Base-by-base conservation (phyloP, 2,329 filamentous ascomycete species). In the Juglanconis oblonga region DNA sequence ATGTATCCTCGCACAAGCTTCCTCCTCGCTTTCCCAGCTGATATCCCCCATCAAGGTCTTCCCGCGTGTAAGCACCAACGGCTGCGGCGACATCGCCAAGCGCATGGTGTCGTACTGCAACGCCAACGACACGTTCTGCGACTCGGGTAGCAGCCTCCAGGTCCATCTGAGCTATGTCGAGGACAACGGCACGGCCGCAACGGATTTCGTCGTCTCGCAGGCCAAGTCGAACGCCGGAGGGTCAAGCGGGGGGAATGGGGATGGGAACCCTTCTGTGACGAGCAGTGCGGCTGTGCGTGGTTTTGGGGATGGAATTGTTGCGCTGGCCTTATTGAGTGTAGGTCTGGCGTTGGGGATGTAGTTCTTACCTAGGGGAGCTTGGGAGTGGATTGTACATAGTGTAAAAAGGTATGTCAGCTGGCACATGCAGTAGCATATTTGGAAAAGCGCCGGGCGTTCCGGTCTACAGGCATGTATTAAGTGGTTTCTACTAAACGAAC, bases 21-120 rank as follows among this genome's bases (percentile, higher is more conserved):
- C 5, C 11, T 38, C 14, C 36, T 42, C n/a, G n/a, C 40, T 3
- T 24, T 5, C 10, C n/a, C 45, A 36, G 2, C 38, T 44, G 9
- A n/a, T 4, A 14, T 9, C 29, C 7, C 33, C 6, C n/a, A 32
- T 31, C 40, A 42, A 69, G 66, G 49, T 70, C 54, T 70, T 70
- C 49, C 64, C 66, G 24, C 67, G 69, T 4, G n/a, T 48, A 3
- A 58, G 65, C 47, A 44, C 59, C 14, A 53, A 64, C 5, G 58
- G 64, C 33, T 69, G 68, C 54, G 64, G 65, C 54, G 52, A 63
- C 5, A 67, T 66, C 49, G 59, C 64, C 9, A 56, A 57, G 38
- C 53, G 59, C 13, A 70, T 71, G 52, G 62, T 64, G 44, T 66
- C 64, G 48, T 70, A 65, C 60, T 70, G 69, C 53, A 65, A 71